A percentile compares a stretch with the other conserved stretches of the same genome.
Evolutionary conservation across 768 basidiomycete species (phyloP).

Genomic region (Boletus rubropictus): DNA sequence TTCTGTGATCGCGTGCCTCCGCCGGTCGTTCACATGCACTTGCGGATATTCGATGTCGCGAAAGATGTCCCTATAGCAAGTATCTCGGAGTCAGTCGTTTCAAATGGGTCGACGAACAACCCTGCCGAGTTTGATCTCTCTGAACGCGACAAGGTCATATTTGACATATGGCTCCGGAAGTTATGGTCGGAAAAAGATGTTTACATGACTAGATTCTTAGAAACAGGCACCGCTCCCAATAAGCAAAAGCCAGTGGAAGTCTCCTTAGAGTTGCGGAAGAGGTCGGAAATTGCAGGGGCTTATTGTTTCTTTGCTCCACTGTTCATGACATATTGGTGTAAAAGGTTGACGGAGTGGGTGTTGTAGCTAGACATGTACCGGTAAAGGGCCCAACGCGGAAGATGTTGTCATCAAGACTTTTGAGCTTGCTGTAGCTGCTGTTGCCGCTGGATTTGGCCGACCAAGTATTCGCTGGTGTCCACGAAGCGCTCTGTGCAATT

Average conservation of each 20-base stretch:
- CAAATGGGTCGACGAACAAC: conserved; percentile 26
- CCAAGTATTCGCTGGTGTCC: conserved; percentile 79
- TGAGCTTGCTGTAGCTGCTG: conserved; percentile 44
- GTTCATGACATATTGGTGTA: conserved; percentile 44
- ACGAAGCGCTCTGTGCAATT: conserved; percentile 93
- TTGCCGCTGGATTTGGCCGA: conserved; percentile 52
- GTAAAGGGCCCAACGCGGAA: neutral
- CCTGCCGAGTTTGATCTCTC: conserved; percentile 46
- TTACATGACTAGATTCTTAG: conserved; percentile 61
- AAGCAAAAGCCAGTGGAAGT: conserved; percentile 40
- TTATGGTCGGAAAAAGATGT: conserved; percentile 85
- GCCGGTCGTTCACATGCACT: conserved; percentile 80
- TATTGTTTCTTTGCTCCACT: conserved; percentile 69
- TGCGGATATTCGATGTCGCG: conserved; percentile 70
- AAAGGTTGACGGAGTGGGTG: conserved; percentile 28
- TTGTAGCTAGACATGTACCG: conserved; percentile 15
- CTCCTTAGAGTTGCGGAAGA: conserved; percentile 51
- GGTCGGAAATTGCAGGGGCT: conserved; percentile 55
- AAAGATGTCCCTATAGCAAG: conserved; percentile 66
- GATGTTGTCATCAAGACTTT: conserved; percentile 4
- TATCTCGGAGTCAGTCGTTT: conserved; percentile 34
- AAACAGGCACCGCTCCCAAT: conserved; percentile 42
- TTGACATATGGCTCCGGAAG: conserved; percentile 78
- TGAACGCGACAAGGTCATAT: conserved; percentile 52
- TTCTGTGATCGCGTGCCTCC: conserved; percentile 79